Evolutionary conservation across 2,329 filamentous ascomycete genomes (phyloP), one percentile per base, ranked within the genome.

Genomic region (Cladobotryum mycophilum): DNA sequence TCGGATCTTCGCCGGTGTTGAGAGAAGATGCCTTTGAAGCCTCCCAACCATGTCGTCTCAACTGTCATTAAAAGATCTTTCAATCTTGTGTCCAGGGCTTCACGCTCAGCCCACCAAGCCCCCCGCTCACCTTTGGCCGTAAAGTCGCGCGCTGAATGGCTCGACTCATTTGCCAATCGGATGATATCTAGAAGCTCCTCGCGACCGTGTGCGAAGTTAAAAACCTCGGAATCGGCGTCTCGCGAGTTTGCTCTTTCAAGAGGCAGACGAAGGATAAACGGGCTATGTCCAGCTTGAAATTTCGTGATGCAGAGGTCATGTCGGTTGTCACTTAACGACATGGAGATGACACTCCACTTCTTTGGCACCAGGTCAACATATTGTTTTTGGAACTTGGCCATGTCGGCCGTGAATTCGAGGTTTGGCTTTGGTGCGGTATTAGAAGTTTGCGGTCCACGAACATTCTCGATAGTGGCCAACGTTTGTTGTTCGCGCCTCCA

Each of bases 11-110:
- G 76, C 45, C 74, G 68, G 48, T 87, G 80, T 48, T 88, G 86
- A 1, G 89, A 91, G 63, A 99, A 92, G n/a, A 99, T 85, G 14
- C 92, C 91, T 51, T 84, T 86, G 76, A 99, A 99, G 0, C 93
- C 93, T 45, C 92, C 91, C 5, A 99, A 80, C 93, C 93, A 99
- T 18, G 93, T 84, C 54, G 88, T 86, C 67, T 99, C 92, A 37
- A 99, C 86, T 53, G 89, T 95, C 48, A 84, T 76, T 1, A 99
- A 75, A 9, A 99, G 78, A 46, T 88, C 84, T 55, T 82, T 84
- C 20, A 99, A 76, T 9, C 89, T 83, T 33, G 72, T 71, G 63
- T 99, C 93, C 14, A 99, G 75, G 3, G 79, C 79, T 66, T 93
- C 86, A 13, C 95, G 82, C 63, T 91, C 86, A 4, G 80, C 80